Evolutionary conservation across 1,284 basidiomycete species (phyloP).

Genomic region (Trichosporon ovoides): DNA sequence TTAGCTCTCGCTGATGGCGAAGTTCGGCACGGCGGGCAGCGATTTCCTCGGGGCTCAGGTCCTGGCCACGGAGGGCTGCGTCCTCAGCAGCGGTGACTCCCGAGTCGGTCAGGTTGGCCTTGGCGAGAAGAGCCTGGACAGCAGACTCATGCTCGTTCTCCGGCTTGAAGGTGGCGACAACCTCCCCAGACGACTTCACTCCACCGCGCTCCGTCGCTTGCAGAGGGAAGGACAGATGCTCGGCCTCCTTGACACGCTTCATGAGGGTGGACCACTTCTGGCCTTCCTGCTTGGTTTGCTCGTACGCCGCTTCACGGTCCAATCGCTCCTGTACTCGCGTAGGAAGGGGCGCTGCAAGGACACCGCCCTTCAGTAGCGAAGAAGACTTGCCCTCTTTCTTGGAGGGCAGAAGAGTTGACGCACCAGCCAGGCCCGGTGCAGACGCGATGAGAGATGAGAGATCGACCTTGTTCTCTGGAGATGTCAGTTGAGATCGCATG

Average conservation of each 20-base stretch:
- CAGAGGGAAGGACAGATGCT: slow-evolving; percentile 85
- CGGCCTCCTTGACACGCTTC: slow-evolving; percentile 81
- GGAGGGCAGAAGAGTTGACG: slow-evolving; percentile 36
- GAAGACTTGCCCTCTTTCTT: slow-evolving; percentile 52
- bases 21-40: slow-evolving; percentile 72
- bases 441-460: slow-evolving; percentile 54
- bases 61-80: slow-evolving; percentile 63
- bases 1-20: slow-evolving; percentile 81
- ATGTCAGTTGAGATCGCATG: slow-evolving; percentile 9
- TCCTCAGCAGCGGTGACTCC: slow-evolving; percentile 72
- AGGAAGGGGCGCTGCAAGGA: slow-evolving; percentile 79
- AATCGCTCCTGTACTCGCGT: slow-evolving; percentile 80
- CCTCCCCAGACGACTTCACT: slow-evolving; percentile 41
- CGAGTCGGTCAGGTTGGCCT: slow-evolving; percentile 72
- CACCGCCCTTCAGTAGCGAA: slow-evolving; percentile 56
- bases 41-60: slow-evolving; percentile 77
- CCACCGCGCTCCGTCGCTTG: slow-evolving; percentile 62
- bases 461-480: slow-evolving; percentile 45
- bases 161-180: slow-evolving; percentile 63
- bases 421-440: slow-evolving; percentile 61
- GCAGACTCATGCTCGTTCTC: slow-evolving; percentile 72
- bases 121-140: slow-evolving; percentile 67
- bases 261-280: slow-evolving; percentile 91
- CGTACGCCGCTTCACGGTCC: slow-evolving; percentile 90
- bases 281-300: slow-evolving; percentile 84